Conservation (phyloP, 306 rosid species). For the Malus domestica region ASM211411v1 NC_041799.1:2902001-2902500, state of each 20-base stretch:
- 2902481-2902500: no score
- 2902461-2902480: no score
- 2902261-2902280: not conserved
- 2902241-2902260: not conserved
- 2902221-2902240: not conserved
- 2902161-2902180: not conserved
- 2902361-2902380: not conserved
- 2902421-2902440: not conserved
- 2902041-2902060: not conserved
- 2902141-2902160: not conserved
- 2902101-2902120: not conserved
- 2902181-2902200: not conserved
- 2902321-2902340: not conserved
- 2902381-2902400: not conserved
- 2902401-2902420: not conserved
- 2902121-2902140: not conserved
- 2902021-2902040: not conserved
- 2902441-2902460: not conserved
- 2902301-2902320: not conserved
- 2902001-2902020: not conserved
- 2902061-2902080: not conserved
- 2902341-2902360: no score
- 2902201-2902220: not conserved
- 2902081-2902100: not conserved
- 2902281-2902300: not conserved